Conservation (phyloP, 2,329 filamentous ascomycete genomes). For the Stagonosporopsis vannaccii region DNA sequence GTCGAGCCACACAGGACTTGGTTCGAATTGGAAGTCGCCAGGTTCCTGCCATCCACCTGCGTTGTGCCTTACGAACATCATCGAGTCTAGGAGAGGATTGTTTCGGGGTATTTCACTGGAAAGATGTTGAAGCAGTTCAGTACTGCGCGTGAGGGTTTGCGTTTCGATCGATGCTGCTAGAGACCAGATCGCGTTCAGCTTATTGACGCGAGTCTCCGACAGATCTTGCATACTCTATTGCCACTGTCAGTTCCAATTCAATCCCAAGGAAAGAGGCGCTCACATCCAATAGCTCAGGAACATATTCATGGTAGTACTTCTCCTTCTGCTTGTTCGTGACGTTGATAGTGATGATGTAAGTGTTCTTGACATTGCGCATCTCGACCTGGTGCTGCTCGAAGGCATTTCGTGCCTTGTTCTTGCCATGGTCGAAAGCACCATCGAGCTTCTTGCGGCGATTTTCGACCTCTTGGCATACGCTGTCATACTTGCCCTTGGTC, state of each 20-base stretch:
- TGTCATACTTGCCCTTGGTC: constrained; percentile 91
- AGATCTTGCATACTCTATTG: constrained; percentile 81
- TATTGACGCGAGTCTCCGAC: constrained; percentile 84
- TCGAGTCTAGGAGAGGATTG: constrained; percentile 85
- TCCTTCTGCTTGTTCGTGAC: constrained; percentile 98
- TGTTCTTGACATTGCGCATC: constrained; percentile 98
- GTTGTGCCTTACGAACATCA: constrained; percentile 98
- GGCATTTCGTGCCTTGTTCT: constrained; percentile 85
- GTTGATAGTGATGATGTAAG: constrained; percentile 95
- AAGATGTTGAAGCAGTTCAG: constrained; percentile 74
- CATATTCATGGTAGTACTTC: constrained; percentile 95
- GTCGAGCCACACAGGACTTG: constrained; percentile 96
- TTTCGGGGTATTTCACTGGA: constrained; percentile 86
- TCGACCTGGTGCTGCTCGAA: constrained; percentile 93
- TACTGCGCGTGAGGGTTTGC: constrained; percentile 77
- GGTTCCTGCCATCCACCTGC: constrained; percentile 83
- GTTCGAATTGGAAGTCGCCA: constrained; percentile 83
- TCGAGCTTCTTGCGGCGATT: constrained; percentile 94
- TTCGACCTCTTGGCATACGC: constrained; percentile 92
- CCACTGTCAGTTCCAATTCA: constrained; percentile 7
- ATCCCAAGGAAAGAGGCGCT: constrained; percentile 15
- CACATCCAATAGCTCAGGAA: constrained; percentile 92
- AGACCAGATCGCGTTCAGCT: constrained; percentile 86
- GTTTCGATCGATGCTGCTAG: constrained; percentile 80
- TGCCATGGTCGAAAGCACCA: constrained; percentile 83